phyloP scores from a whole-genome alignment of 2,329 filamentous ascomycete species.

The Chrysoporthe puriensis region DNA sequence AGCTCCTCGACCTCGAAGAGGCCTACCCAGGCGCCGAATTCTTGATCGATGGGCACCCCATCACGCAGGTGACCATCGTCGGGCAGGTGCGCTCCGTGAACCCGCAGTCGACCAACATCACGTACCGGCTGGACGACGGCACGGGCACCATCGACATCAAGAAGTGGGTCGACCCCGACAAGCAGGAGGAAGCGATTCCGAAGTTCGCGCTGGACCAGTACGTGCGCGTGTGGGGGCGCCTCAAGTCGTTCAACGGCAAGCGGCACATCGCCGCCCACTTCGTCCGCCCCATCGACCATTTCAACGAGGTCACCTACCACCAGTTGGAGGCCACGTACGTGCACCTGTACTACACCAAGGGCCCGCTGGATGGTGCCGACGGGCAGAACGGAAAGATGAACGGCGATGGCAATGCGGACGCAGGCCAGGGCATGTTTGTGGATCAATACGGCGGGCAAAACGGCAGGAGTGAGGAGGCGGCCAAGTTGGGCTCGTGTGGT shows the following conservation, averaged over 20 bases:
- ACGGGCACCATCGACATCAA: slow-evolving; percentile 92
- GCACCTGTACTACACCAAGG: slow-evolving; percentile 81
- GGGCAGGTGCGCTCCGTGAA: slow-evolving; percentile 88
- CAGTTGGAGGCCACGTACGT: slow-evolving; percentile 87
- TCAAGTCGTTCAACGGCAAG: slow-evolving; percentile 85
- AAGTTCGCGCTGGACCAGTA: slow-evolving; percentile 75
- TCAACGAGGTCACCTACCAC: slow-evolving; percentile 93
- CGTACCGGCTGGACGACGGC: slow-evolving; percentile 92
- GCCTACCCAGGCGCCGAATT: slow-evolving; percentile 75
- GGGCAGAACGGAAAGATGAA: slow-evolving; percentile 40
- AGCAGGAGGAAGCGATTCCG: slow-evolving; percentile 50
- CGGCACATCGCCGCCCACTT: slow-evolving; percentile 79
- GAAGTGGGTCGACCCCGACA: slow-evolving; percentile 76
- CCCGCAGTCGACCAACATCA: slow-evolving; percentile 87
- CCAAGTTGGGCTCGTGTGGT: slow-evolving; percentile 54
- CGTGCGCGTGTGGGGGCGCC: slow-evolving; percentile 81
- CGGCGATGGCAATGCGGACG: slow-evolving; percentile 41
- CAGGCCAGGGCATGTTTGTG: slow-evolving; percentile 60
- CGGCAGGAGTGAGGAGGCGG: slow-evolving; percentile 43
- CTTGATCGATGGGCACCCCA: slow-evolving; percentile 76
- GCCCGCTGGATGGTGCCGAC: slow-evolving; percentile 51
- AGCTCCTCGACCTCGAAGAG: slow-evolving; percentile 82
- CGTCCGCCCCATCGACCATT: slow-evolving; percentile 78
- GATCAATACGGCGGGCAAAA: slow-evolving; percentile 50
- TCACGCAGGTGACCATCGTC: slow-evolving; percentile 81